These are phyloP conservation scores for Clohesyomyces aquaticus DNA, from an alignment of 495 filamentous ascomycete genomes.

Conservation along the genomic window DNA sequence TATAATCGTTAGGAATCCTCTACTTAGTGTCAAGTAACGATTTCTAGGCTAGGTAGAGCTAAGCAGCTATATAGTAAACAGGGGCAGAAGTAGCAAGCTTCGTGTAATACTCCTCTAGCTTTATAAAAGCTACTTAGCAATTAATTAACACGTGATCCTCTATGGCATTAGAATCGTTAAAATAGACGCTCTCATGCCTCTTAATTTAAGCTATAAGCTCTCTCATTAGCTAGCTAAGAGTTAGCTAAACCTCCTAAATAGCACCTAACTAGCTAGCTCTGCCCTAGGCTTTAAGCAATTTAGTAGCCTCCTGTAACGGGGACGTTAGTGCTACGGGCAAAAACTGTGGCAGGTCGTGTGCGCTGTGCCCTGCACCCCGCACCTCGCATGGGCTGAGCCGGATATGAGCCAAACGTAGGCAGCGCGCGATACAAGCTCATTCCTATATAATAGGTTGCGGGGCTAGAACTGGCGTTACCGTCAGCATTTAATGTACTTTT, in stretches of 20 bases:
- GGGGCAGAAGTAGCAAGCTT: conserved; percentile 9
- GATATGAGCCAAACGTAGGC: too few relatives aligned
- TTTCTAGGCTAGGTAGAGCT: background rate
- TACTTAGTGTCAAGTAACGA: background rate
- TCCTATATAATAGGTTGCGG: too few relatives aligned
- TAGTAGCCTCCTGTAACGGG: conserved; percentile 18
- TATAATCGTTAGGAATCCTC: background rate
- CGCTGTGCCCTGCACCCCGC: too few relatives aligned
- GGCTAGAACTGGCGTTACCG: too few relatives aligned
- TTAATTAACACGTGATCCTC: conserved; percentile 14
- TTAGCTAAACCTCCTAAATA: too few relatives aligned
- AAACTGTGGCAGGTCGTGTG: too few relatives aligned
- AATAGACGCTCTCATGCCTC: conserved; percentile 2
- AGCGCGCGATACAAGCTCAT: too few relatives aligned
- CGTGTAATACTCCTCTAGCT: conserved; percentile 3
- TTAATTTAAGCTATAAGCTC: background rate
- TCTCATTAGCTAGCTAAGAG: too few relatives aligned
- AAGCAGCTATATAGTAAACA: background rate
- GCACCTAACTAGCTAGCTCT: conserved; percentile 6
- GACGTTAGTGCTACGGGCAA: too few relatives aligned
- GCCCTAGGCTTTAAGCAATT: background rate
- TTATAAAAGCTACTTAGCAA: conserved; percentile 2
- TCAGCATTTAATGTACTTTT: too few relatives aligned
- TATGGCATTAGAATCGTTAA: conserved; percentile 11
- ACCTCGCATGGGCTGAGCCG: too few relatives aligned